Evolutionary conservation across 192 early-diverging fungal species (phyloP), one percentile per base, ranked within the genome.

Genomic region (Gaertneriomyces sp.): DNA sequence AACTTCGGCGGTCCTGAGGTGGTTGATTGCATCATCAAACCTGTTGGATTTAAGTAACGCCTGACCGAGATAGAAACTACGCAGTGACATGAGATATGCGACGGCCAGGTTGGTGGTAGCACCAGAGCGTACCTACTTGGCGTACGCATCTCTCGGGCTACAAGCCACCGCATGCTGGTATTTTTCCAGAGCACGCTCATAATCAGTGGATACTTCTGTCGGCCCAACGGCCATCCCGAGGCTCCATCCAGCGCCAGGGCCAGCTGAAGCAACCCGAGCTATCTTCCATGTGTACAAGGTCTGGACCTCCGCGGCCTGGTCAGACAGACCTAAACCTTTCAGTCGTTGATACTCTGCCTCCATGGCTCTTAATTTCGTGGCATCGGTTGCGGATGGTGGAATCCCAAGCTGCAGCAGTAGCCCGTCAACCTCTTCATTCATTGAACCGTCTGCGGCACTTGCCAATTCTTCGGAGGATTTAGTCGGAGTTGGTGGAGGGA

Each of bases 321-420:
- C 72, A 4, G 69, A 65, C 3, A 61, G 50, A 44, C 79, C 76
- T n/a, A 65, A 45, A 8, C 38, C 74, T 14, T 44, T 40, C 7
- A 83, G 58, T 12, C 79, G 53, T 40, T 77, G 76, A 61, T 74
- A 83, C 54, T 83, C 81, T 20, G 40, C 75, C 45, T 81, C 79
- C 16, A 83, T 77, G 17, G 79, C 81, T 53, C 71, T 65, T 1
- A 83, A 40, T 64, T 79, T 74, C 3, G 50, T 47, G 3, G 68
- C 64, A 54, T 83, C 68, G 58, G 60, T 75, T 33, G 75, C 73
- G 57, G 40, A 49, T 38, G 52, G 64, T n/a, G 69, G 33, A 7
- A 83, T 66, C 0, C 73, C 79, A 5, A 83, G 70, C 9, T 68
- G 59, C 42, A 73, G 53, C 40, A 83, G 69, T 33, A 81, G 60